Conservation (phyloP, 2,329 filamentous ascomycete genomes). For the Dactylellina drechsleri region DNA sequence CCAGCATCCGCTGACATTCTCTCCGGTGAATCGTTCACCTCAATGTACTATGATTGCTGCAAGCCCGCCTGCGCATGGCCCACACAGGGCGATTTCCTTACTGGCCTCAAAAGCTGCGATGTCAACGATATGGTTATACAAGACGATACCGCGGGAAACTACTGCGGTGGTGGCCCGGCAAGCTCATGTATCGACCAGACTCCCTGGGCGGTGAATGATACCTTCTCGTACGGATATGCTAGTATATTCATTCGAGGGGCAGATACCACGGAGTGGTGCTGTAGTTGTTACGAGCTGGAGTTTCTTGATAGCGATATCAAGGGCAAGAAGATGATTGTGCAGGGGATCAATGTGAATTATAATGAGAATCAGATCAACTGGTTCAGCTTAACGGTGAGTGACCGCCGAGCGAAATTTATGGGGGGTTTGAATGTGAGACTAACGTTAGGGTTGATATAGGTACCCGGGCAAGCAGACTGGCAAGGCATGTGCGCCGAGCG, state of each 20-base stretch:
- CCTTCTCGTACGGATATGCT: slow-evolving; percentile 72
- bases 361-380: slow-evolving; percentile 51
- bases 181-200: slow-evolving; percentile 72
- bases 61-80: slow-evolving; percentile 72
- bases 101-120: slow-evolving; percentile 56
- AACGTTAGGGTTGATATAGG: slow-evolving; percentile 11
- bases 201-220: slow-evolving; percentile 71
- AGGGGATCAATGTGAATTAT: slow-evolving; percentile 67
- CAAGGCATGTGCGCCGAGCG: slow-evolving; percentile 33
- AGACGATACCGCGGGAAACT: slow-evolving; percentile 59
- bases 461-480: slow-evolving; percentile 50
- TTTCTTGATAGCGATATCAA: slow-evolving; percentile 66
- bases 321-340: slow-evolving; percentile 74
- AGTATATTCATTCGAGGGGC: slow-evolving; percentile 69
- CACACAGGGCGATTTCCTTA: slow-evolving; percentile 51
- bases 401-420: not conserved
- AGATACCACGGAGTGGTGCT: slow-evolving; percentile 72
- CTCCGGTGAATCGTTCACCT: slow-evolving; percentile 46
- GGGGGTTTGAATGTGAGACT: not conserved
- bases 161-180: slow-evolving; percentile 70
- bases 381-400: slow-evolving; percentile 42
- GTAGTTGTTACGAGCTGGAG: slow-evolving; percentile 72
- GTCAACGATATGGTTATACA: slow-evolving; percentile 28
- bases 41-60: slow-evolving; percentile 70
- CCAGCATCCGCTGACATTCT: slow-evolving; percentile 17